Conservation (phyloP, 164 flowering plant species). For the Vitis vinifera region DNA sequence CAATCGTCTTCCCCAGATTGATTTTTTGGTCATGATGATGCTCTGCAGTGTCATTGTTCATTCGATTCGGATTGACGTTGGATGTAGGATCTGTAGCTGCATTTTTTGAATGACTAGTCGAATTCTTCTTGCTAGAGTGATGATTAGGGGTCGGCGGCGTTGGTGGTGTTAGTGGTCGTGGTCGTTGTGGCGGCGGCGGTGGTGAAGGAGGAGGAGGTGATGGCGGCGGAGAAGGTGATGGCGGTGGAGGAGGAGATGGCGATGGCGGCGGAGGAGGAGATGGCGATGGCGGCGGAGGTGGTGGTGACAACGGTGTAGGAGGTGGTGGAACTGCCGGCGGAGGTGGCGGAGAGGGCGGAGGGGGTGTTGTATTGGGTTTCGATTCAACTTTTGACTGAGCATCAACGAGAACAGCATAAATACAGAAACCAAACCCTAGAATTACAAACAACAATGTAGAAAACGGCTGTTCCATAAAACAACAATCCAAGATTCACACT, state of each 20-base stretch:
- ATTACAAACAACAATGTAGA: constrained; percentile 17
- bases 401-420: constrained; percentile 22
- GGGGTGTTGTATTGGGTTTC: not conserved
- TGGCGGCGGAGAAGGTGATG: constrained; percentile 16
- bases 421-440: constrained; percentile 23
- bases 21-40: constrained; percentile 5
- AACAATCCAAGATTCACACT: not conserved
- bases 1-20: constrained; percentile 53
- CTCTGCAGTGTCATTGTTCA: no score
- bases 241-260: constrained; percentile 10
- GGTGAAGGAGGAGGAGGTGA: constrained; percentile 20
- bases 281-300: constrained; percentile 14
- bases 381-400: constrained; percentile 12
- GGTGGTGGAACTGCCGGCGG: constrained; percentile 6
- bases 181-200: constrained; percentile 5
- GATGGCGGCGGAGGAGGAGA: constrained; percentile 22
- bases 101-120: no score
- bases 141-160: constrained; percentile 8
- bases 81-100: no score
- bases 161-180: constrained; percentile 2
- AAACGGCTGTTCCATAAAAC: constrained; percentile 36
- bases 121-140: no score
- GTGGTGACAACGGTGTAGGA: constrained; percentile 1
- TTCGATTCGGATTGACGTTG: no score
- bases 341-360: constrained; percentile 3